Conservation (phyloP, 2,329 filamentous ascomycete genomes). For the Aspergillus latus region DNA sequence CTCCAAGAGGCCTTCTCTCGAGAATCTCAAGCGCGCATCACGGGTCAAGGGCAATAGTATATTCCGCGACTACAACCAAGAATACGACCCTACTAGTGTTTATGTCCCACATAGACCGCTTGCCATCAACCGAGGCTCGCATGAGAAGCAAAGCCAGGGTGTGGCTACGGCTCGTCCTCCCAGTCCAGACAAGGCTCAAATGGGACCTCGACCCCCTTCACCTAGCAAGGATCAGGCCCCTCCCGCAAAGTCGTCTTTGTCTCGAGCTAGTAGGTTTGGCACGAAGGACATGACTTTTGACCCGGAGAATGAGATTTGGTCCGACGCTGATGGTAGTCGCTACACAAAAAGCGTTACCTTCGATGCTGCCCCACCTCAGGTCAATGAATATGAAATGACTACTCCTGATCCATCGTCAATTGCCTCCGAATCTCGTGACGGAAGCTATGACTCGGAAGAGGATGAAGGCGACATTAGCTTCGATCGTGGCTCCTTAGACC, state of each 20-base stretch:
- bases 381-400: slow-evolving; percentile 98
- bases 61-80: slow-evolving; percentile 86
- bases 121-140: slow-evolving; percentile 57
- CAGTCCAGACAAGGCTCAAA: slow-evolving; percentile 17
- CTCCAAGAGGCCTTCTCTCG: slow-evolving; percentile 83
- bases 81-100: slow-evolving; percentile 81
- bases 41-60: slow-evolving; percentile 98
- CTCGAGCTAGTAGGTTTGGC: slow-evolving; percentile 60
- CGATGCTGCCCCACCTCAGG: slow-evolving; percentile 84
- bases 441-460: slow-evolving; percentile 84
- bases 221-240: slow-evolving; percentile 72
- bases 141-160: slow-evolving; percentile 63
- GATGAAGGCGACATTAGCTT: slow-evolving; percentile 65
- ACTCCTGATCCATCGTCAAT: slow-evolving; percentile 94
- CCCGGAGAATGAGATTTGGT: slow-evolving; percentile 66
- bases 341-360: slow-evolving; percentile 98
- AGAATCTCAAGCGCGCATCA: slow-evolving; percentile 90
- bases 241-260: slow-evolving; percentile 86
- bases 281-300: slow-evolving; percentile 65
- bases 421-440: slow-evolving; percentile 84
- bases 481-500: slow-evolving; percentile 57
- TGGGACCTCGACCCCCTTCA: slow-evolving; percentile 43
- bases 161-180: slow-evolving; percentile 57
- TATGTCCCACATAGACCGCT: slow-evolving; percentile 80
- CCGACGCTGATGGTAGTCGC: slow-evolving; percentile 67